Conservation (phyloP, 352 stramenopile species). For the Pythium phragmiticola region DNA sequence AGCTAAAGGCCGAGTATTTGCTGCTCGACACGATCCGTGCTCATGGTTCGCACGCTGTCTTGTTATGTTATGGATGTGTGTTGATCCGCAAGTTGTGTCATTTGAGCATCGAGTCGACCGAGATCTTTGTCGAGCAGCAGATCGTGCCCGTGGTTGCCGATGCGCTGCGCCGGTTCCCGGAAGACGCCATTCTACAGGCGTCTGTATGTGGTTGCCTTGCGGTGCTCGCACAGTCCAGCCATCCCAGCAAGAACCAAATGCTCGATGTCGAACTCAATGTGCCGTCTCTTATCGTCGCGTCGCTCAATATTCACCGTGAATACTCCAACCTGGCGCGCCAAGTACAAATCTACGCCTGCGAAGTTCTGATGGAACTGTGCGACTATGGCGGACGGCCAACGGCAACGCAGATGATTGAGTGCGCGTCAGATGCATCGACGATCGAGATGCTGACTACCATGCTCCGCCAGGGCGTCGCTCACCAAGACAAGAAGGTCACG, state of each 20-base stretch:
- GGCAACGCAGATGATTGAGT: conserved; percentile 33
- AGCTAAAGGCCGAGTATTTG: conserved; percentile 52
- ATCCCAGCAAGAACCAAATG: conserved; percentile 62
- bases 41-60: conserved; percentile 58
- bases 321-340: conserved; percentile 75
- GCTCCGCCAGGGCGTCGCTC: conserved; percentile 51
- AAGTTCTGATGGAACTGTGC: conserved; percentile 69
- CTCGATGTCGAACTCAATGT: conserved; percentile 35
- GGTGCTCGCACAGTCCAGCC: conserved; percentile 54
- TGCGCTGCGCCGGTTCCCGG: conserved; percentile 48
- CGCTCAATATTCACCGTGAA: conserved; percentile 53
- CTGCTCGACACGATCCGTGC: conserved; percentile 57
- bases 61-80: conserved; percentile 76
- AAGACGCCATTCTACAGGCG: conserved; percentile 68
- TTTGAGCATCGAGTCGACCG: conserved; percentile 56
- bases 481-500: conserved; percentile 75
- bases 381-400: conserved; percentile 49
- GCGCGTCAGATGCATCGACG: conserved; percentile 24
- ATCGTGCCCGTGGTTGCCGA: conserved; percentile 52
- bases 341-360: conserved; percentile 79
- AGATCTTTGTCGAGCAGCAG: conserved; percentile 62
- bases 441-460: conserved; percentile 49
- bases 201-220: conserved; percentile 64
- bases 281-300: conserved; percentile 41
- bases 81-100: conserved; percentile 76